Evolutionary conservation across 495 filamentous ascomycete species (phyloP).

Genomic region (Penicillium daleae): DNA sequence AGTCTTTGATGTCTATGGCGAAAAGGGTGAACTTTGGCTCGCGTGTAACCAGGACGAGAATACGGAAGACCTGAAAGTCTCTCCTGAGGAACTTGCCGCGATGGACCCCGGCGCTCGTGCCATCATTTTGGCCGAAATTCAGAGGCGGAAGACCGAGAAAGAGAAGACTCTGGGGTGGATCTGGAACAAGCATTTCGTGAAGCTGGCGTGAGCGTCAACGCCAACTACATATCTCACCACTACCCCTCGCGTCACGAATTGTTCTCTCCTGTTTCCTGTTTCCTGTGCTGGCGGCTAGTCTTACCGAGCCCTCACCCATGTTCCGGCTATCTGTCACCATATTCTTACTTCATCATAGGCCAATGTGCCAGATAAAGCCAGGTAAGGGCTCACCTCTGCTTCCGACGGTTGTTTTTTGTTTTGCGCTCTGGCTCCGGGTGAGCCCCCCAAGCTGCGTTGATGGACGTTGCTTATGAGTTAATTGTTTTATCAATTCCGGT

Average conservation of each 20-base stretch:
- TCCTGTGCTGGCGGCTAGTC: background rate
- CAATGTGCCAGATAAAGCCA: background rate
- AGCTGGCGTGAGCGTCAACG: constrained; percentile 61
- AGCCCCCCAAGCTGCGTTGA: constrained; percentile 4
- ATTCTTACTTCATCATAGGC: background rate
- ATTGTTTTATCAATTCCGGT: constrained; percentile 15
- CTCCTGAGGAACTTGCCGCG: background rate
- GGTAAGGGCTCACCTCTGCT: background rate
- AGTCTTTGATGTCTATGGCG: constrained; percentile 88
- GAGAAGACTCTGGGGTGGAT: constrained; percentile 73
- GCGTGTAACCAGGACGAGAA: constrained; percentile 95
- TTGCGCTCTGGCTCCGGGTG: background rate
- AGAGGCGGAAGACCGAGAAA: constrained; percentile 3
- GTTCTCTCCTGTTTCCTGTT: background rate
- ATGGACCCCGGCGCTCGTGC: constrained; percentile 3
- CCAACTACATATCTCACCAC: no score
- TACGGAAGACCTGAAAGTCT: constrained; percentile 54
- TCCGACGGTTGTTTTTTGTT: constrained; percentile 1
- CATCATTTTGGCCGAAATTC: background rate
- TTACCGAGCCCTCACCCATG: background rate
- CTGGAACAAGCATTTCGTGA: constrained; percentile 97
- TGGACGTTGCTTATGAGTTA: constrained; percentile 9
- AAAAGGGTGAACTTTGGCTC: constrained; percentile 97
- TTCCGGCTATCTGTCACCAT: background rate
- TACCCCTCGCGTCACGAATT: background rate